phyloP scores from a whole-genome alignment of 257 asterid genomes.

The Coffea canephora region DNA sequence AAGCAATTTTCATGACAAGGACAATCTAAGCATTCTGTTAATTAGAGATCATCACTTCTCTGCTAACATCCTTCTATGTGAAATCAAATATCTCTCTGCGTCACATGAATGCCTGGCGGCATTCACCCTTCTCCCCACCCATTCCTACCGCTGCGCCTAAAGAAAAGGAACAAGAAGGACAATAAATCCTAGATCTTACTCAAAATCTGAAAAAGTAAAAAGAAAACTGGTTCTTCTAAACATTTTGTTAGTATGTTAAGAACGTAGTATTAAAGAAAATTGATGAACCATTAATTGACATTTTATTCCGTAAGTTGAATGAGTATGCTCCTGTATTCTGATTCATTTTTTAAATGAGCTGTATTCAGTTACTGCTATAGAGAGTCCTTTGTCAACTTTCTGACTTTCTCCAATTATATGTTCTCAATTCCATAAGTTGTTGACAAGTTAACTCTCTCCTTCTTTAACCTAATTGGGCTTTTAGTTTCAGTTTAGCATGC shows the following conservation, averaged over 20 bases:
- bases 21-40: not conserved
- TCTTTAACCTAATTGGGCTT: not conserved
- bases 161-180: not conserved
- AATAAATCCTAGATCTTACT: not conserved
- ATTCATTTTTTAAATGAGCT: not conserved
- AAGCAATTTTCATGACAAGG: not conserved
- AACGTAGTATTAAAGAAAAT: not conserved
- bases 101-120: not conserved
- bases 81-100: not conserved
- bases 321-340: not conserved
- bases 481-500: constrained; percentile 75
- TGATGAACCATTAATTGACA: not conserved
- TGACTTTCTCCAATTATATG: not conserved
- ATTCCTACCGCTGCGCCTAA: no score
- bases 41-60: not conserved
- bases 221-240: not conserved
- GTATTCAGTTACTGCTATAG: not conserved
- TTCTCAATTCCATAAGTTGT: not conserved
- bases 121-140: not conserved
- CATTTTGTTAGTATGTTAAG: not conserved
- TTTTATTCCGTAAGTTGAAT: not conserved
- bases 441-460: not conserved
- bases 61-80: not conserved
- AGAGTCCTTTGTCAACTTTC: not conserved
- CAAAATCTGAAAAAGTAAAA: no score